phyloP scores from a whole-genome alignment of 768 basidiomycete species.

The Crassisporium funariophilum region DNA sequence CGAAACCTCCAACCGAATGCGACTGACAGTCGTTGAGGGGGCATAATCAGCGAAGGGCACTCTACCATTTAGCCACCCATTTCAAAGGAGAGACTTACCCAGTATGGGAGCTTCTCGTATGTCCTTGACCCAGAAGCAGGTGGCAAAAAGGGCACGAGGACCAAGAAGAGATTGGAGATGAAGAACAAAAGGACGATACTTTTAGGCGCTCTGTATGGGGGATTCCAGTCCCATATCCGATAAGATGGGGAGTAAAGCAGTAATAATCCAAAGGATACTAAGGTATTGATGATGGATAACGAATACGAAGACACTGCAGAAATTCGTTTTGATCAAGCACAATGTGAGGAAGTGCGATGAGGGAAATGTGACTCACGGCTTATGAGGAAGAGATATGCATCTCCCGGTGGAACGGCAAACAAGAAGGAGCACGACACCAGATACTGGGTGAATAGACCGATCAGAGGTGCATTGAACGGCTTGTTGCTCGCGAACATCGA shows the following conservation, averaged over 20 bases:
- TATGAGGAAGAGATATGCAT: constrained; percentile 73
- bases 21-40: constrained; percentile 32
- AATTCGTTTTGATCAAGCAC: neutral
- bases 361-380: constrained; percentile 46
- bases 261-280: constrained; percentile 63
- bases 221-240: constrained; percentile 54
- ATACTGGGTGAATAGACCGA: constrained; percentile 66
- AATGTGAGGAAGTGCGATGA: neutral
- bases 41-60: neutral
- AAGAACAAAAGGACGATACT: constrained; percentile 55
- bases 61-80: too few species aligned
- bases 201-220: constrained; percentile 63
- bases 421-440: constrained; percentile 57
- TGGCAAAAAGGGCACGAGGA: constrained; percentile 64
- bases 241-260: constrained; percentile 54
- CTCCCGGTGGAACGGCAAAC: constrained; percentile 64
- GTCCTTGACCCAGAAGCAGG: constrained; percentile 51
- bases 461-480: constrained; percentile 68
- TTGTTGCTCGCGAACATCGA: constrained; percentile 70
- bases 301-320: constrained; percentile 60
- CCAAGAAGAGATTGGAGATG: constrained; percentile 64
- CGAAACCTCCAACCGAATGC: constrained; percentile 50
- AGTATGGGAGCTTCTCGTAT: constrained; percentile 67
- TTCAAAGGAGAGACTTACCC: constrained; percentile 50
- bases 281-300: constrained; percentile 54